Evolutionary conservation across 2,329 filamentous ascomycete species (phyloP), one percentile per base, ranked within the genome.

Genomic region (Alternaria longipes): DNA sequence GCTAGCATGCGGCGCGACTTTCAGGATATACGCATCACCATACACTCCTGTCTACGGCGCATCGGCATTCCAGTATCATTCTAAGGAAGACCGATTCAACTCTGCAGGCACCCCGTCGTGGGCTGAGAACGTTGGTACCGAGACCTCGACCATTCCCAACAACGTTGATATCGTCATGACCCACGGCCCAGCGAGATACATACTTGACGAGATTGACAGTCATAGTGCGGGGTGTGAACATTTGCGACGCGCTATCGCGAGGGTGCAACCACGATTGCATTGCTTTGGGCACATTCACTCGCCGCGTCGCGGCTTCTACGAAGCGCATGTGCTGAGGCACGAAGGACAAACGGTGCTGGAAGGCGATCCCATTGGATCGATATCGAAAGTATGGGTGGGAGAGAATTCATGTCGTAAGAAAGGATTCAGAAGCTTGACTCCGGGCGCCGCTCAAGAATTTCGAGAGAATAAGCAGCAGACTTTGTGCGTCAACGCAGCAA

Each of bases 211-310:
- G 5, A 79, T 77, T 1, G 47, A 60, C 6, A 66, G 65, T 0
- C 66, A 74, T 20, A 73, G 75, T 24, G 85, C 83, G 1, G 88
- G 87, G 0, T 89, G 87, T 71, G 78, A 81, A 49, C 81, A 84
- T 70, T 76, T 90, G 0, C 78, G 84, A 5, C 73, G 77, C 1
- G 87, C 86, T 0, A 74, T 85, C 1, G 74, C 76, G 44, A 78
- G 76, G 73, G 60, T 75, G 1, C 77, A 78, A 30, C 87, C 87
- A 0, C 73, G 78, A 11, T 51, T 89, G 18, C 85, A 88, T 69
- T 85, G 85, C 63, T 90, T 88, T 66, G 87, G 87, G 0, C 87
- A 89, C 74, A 86, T 89, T 5, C 86, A 89, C 38, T n/a, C 38
- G 20, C 47, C 54, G 8, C 26, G 34, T 46, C 71, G 81, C 83